These are phyloP conservation scores for Diplotaxis tenuifolia DNA, from an alignment of 345 rosid species.

Conservation along the genomic window DNA sequence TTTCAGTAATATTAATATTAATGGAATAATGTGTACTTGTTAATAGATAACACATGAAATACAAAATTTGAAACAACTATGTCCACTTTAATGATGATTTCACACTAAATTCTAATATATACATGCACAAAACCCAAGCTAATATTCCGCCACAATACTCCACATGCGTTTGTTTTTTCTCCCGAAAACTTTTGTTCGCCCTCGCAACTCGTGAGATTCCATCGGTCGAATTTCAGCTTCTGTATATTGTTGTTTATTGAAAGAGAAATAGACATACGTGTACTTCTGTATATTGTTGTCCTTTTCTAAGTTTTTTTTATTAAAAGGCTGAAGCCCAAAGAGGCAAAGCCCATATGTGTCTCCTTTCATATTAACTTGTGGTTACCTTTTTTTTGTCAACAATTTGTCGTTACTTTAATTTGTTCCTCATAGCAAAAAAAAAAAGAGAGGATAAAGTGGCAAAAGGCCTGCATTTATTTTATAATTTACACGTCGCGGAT, in stretches of 20 bases:
- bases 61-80: conserved; percentile 15
- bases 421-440: too few relatives aligned
- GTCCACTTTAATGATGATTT: conserved; percentile 8
- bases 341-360: too few relatives aligned
- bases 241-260: conserved; percentile 1
- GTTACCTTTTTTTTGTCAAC: too few relatives aligned
- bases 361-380: not conserved
- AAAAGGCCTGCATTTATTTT: conserved; percentile 27
- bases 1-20: not conserved
- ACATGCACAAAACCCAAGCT: conserved; percentile 15
- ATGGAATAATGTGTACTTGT: conserved; percentile 1
- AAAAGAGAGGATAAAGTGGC: conserved; percentile 20
- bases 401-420: too few relatives aligned
- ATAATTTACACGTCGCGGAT: conserved; percentile 4
- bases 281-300: too few relatives aligned
- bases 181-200: conserved; percentile 31
- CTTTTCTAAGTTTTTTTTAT: too few relatives aligned
- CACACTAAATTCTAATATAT: not conserved
- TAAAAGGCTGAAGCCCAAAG: too few relatives aligned
- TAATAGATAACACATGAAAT: conserved; percentile 5
- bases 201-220: conserved; percentile 39
- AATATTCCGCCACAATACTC: conserved; percentile 35
- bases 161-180: conserved; percentile 30
- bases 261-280: not conserved
- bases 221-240: conserved; percentile 25